A percentile compares a stretch with the other conserved stretches of the same genome.
Evolutionary conservation across 495 filamentous ascomycete species (phyloP).

Genomic region (Podospora australis): DNA sequence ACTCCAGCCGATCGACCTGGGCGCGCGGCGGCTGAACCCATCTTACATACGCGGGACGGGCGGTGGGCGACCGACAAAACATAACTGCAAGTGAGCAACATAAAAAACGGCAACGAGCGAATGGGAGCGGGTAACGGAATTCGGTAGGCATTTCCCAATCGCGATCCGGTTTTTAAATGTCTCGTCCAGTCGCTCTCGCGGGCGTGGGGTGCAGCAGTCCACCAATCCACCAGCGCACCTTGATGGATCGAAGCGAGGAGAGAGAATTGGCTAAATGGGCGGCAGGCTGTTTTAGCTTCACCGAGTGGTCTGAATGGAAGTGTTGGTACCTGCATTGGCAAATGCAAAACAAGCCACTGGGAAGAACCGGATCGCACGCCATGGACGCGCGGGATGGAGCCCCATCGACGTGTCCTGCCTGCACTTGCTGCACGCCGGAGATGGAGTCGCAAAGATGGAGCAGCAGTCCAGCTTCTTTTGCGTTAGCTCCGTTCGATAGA

Average conservation of each 20-base stretch:
- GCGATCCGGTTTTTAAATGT: not conserved
- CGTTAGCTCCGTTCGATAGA: no score
- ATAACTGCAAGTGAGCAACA: not conserved
- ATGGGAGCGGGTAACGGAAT: not conserved
- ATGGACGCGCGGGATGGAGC: no score
- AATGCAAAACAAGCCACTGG: conserved; percentile 1
- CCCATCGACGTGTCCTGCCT: no score
- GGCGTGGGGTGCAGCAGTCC: conserved; percentile 2
- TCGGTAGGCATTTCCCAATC: not conserved
- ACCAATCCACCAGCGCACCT: not conserved
- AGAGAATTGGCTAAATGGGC: conserved; percentile 2
- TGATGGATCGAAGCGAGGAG: not conserved
- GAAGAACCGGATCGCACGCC: not conserved
- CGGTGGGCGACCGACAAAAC: no score
- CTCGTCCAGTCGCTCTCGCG: not conserved
- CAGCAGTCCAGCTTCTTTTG: no score
- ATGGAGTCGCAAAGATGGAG: no score
- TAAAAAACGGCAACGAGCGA: not conserved
- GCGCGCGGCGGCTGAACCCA: not conserved
- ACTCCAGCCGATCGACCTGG: conserved; percentile 2
- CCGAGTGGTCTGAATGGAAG: not conserved
- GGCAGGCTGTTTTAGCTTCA: conserved; percentile 1
- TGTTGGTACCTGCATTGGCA: not conserved
- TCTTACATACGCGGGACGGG: not conserved
- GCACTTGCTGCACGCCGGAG: no score